Base-by-base conservation (phyloP, 2,329 filamentous ascomycete species). In the Zalaria obscura region DNA sequence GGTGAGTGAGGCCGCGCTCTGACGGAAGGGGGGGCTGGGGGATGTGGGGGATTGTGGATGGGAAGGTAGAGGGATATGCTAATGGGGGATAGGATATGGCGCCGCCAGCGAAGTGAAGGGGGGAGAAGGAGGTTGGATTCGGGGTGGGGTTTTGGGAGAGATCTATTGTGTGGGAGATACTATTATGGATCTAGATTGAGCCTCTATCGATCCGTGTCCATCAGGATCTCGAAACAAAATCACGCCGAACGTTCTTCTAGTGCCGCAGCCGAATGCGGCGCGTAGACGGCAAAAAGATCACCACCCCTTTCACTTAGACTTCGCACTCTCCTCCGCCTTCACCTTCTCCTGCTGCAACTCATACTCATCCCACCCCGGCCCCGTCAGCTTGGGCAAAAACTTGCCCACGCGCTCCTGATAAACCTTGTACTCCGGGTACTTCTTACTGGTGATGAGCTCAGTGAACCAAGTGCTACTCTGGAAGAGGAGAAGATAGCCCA, bases 391-490 rank as follows among this genome's bases (percentile, higher is more conserved):
- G 1, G 91, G 91, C 40, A 95, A 61, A 57, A 95, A 94, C 60
- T 77, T 86, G 46, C 83, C 82, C 3, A 96, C 85, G 43, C 80
- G 73, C 50, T 73, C 70, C 66, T 93, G 85, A 57, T 98, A 98
- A 27, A 82, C 69, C 49, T 70, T 69, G 61, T 98, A 98, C 52
- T 94, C 86, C 0, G 83, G 70, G 57, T 98, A 98, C 60, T 96
- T 98, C 41, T 71, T 67, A 3, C 77, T 64, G 2, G 80, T 88
- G 50, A 96, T 81, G 35, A 69, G 55, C 64, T 98, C 91, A 0
- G 91, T 96, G 34, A 98, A 72, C 67, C 75, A 80, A 0, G 88
- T 94, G 48, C 87, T 95, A 26, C 75, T 82, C 60, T 93, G 87
- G 65, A 98, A 98, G 5, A 98, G 70, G 38, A 83, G 57, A 25